These are phyloP conservation scores for Yarrowia sp. DNA, from an alignment of 805 yeast species.

Conservation along the genomic window DNA sequence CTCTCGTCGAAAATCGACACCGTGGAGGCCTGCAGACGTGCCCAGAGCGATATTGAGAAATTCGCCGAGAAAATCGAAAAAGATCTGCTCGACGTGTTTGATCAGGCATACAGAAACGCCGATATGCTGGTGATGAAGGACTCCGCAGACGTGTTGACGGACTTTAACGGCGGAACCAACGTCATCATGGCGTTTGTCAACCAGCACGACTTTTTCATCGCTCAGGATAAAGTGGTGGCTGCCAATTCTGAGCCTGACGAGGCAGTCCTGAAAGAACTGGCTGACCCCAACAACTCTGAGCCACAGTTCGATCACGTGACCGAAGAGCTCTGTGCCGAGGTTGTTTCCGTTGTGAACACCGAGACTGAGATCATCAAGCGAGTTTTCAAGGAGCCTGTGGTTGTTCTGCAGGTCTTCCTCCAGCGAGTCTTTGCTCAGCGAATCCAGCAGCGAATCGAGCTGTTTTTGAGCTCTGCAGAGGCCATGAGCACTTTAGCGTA, in stretches of 20 bases:
- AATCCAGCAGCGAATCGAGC: conserved; percentile 55
- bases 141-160: conserved; percentile 71
- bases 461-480: conserved; percentile 66
- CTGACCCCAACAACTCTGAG: conserved; percentile 63
- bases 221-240: conserved; percentile 54
- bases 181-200: conserved; percentile 83
- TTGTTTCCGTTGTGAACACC: conserved; percentile 64
- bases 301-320: conserved; percentile 61
- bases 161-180: conserved; percentile 83
- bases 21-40: conserved; percentile 42
- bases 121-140: conserved; percentile 77
- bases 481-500: conserved; percentile 70
- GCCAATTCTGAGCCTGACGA: conserved; percentile 47
- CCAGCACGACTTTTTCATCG: conserved; percentile 74
- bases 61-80: conserved; percentile 81
- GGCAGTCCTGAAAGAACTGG: conserved; percentile 61
- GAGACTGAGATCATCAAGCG: conserved; percentile 77
- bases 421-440: conserved; percentile 81
- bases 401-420: conserved; percentile 72
- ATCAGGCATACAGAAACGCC: conserved; percentile 71
- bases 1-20: conserved; percentile 64
- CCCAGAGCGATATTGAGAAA: conserved; percentile 61
- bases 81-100: conserved; percentile 71
- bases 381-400: conserved; percentile 72
- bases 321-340: conserved; percentile 60